phyloP scores from a whole-genome alignment of 163 green algal genomes.

The Chlamydomonas reinhardtii region DNA sequence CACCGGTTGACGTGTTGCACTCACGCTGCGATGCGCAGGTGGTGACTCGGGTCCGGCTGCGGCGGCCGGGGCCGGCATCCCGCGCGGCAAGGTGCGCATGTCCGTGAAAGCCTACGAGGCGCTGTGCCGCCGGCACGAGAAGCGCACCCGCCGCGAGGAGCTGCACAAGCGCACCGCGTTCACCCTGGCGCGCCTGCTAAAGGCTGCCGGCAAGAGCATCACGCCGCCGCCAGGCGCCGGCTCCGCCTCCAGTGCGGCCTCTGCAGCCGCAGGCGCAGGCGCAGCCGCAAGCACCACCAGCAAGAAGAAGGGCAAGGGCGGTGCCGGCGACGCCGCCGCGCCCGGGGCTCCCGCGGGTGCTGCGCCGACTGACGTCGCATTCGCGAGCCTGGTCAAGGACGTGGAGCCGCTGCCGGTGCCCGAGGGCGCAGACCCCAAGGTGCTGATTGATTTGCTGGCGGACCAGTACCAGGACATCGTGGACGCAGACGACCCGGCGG shows the following conservation, averaged over 20 bases:
- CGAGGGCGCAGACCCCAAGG: background rate
- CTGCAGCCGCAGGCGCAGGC: background rate
- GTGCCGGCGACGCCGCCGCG: background rate
- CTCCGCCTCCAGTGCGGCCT: background rate
- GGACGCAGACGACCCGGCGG: background rate
- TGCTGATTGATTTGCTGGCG: background rate
- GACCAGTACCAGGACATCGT: background rate
- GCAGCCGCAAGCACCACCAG: background rate
- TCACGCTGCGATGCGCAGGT: too few relatives aligned
- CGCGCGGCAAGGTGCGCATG: background rate
- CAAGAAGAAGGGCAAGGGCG: slow-evolving; percentile 43
- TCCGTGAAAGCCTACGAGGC: background rate
- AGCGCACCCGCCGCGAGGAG: background rate
- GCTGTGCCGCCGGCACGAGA: background rate
- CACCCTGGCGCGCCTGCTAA: background rate
- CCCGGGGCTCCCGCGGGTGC: background rate
- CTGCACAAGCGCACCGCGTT: background rate
- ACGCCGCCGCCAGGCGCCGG: background rate
- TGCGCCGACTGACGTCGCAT: background rate
- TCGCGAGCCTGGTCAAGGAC: background rate
- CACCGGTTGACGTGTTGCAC: too few relatives aligned
- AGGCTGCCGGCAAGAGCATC: background rate
- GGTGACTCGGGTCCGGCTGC: background rate
- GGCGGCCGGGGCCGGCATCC: background rate
- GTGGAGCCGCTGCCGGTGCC: background rate